Conservation (phyloP, 73 alveolate genomes). For the Blepharisma japonicum region DNA sequence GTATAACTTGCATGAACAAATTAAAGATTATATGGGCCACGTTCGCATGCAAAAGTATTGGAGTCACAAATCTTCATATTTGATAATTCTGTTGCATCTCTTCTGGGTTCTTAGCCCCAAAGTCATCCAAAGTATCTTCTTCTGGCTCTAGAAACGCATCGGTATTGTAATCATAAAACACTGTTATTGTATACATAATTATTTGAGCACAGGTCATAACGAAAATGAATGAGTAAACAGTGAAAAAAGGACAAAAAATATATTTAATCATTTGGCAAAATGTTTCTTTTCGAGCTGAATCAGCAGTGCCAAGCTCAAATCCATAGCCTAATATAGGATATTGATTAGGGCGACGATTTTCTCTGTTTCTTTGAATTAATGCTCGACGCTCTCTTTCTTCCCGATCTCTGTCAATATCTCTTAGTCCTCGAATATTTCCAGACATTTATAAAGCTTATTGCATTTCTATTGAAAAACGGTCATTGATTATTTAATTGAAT, state of each 20-base stretch:
- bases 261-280: slow-evolving; percentile 60
- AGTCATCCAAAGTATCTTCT: slow-evolving; percentile 8
- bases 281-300: slow-evolving; percentile 46
- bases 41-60: slow-evolving; percentile 68
- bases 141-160: slow-evolving; percentile 43
- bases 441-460: slow-evolving; percentile 12
- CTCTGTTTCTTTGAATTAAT: not conserved
- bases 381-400: not conserved
- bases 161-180: slow-evolving; percentile 30
- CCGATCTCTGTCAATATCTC: not conserved
- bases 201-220: slow-evolving; percentile 44
- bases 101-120: slow-evolving; percentile 51
- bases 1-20: slow-evolving; percentile 38
- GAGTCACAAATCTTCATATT: slow-evolving; percentile 64
- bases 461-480: not conserved
- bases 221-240: slow-evolving; percentile 54
- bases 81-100: slow-evolving; percentile 33
- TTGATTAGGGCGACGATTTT: not conserved
- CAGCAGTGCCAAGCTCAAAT: not conserved
- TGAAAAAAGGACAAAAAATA: slow-evolving; percentile 55
- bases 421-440: not conserved
- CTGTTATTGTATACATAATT: slow-evolving; percentile 38
- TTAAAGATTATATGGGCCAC: slow-evolving; percentile 58
- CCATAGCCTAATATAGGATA: slow-evolving; percentile 3
- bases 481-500: not conserved